A percentile compares a stretch with the other conserved stretches of the same genome.
Conservation (phyloP, 208 protist species). For the Acanthamoeba healyi region DNA sequence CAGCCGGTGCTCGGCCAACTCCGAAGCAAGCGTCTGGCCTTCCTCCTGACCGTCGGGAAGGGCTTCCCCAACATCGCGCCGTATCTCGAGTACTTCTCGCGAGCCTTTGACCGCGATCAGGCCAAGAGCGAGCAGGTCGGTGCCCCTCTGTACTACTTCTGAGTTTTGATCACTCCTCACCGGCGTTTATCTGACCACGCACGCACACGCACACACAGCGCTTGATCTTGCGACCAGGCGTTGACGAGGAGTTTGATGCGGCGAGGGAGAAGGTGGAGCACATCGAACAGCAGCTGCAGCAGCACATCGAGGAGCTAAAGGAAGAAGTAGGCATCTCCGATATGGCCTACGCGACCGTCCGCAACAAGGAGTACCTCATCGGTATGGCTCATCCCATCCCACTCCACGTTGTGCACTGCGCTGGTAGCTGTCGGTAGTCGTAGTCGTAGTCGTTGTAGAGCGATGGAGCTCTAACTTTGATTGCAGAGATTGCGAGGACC, state of each 20-base stretch:
- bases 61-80: conserved; percentile 15
- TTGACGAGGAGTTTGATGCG: conserved; percentile 61
- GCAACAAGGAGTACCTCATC: conserved; percentile 66
- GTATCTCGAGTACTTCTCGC: neutral
- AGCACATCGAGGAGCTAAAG: conserved; percentile 16
- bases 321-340: neutral
- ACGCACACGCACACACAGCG: neutral
- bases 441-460: too few species aligned
- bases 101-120: conserved; percentile 30
- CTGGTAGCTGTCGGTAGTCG: too few species aligned
- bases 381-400: too few species aligned
- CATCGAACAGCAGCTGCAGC: conserved; percentile 39
- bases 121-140: neutral
- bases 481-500: neutral
- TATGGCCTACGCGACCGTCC: conserved; percentile 19
- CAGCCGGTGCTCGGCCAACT: neutral
- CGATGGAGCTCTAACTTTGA: too few species aligned
- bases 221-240: conserved; percentile 14
- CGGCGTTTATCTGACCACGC: too few species aligned
- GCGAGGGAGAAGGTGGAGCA: neutral
- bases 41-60: conserved; percentile 25
- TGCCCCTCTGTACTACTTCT: too few species aligned
- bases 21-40: conserved; percentile 28
- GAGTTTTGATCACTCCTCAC: neutral
- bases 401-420: too few species aligned